A percentile compares a stretch with the other conserved stretches of the same genome.
phyloP scores from a whole-genome alignment of 306 rosid genomes.

The Phaseolus lunatus region DNA sequence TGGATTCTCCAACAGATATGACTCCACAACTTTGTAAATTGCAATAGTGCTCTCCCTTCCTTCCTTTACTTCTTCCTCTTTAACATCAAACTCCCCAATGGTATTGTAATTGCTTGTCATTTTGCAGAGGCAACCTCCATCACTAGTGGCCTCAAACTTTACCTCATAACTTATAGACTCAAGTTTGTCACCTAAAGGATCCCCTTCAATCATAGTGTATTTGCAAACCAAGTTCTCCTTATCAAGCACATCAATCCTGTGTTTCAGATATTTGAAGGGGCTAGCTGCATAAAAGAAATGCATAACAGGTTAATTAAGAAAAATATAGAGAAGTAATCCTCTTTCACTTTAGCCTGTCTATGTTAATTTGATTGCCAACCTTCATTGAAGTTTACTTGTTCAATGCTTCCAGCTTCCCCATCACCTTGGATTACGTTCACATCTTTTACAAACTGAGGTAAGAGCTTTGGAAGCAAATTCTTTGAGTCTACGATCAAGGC shows the following conservation, averaged over 20 bases:
- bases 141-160: conserved; percentile 68
- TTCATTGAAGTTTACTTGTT: conserved; percentile 73
- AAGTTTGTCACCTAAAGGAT: conserved; percentile 72
- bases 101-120: conserved; percentile 67
- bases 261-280: conserved; percentile 65
- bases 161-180: conserved; percentile 72
- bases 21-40: conserved; percentile 67
- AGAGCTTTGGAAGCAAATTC: conserved; percentile 68
- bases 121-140: conserved; percentile 69
- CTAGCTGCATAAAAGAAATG: conserved; percentile 52
- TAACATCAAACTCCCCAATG: conserved; percentile 56
- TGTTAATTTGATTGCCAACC: conserved; percentile 46
- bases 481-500: conserved; percentile 69
- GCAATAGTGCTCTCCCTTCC: conserved; percentile 78
- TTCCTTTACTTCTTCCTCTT: conserved; percentile 67
- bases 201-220: conserved; percentile 82
- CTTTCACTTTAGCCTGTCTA: neutral
- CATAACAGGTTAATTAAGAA: conserved; percentile 18
- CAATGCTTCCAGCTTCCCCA: conserved; percentile 79
- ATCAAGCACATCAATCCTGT: conserved; percentile 72
- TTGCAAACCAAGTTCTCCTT: conserved; percentile 61
- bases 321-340: neutral
- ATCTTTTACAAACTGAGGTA: conserved; percentile 71
- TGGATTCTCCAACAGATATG: conserved; percentile 73
- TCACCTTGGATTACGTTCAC: conserved; percentile 63